Base-by-base conservation (phyloP, 2,329 filamentous ascomycete genomes). In the Aspergillus sp. region DNA sequence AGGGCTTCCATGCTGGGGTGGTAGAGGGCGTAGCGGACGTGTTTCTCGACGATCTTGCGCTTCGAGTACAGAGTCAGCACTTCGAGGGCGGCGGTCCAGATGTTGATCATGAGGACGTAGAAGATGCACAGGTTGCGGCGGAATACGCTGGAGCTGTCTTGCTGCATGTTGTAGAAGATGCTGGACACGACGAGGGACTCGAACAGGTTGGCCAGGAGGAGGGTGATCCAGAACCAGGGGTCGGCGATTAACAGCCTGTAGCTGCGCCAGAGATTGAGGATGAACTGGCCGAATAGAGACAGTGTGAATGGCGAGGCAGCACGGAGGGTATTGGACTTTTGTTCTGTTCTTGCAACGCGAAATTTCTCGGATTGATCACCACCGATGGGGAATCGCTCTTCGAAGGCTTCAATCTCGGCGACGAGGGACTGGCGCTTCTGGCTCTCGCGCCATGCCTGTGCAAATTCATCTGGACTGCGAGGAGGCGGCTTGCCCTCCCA, bases 1-100 rank as follows among this genome's bases (percentile, higher is more conserved):
- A 91, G 82, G 15, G 91, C 90, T 80, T 97, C 92, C 12, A 91
- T 89, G 8, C 89, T 92, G 0, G 93, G 91, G 68, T 96, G 93
- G 68, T 96, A 96, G 14, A 96, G 81, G n/a, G 92, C 91, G 70
- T 96, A 96, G 57, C 89, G 86, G 55, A 83, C 78, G 66, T 97
- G 93, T 72, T 96, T 96, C 71, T 96, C 91, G 59, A 97, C 90
- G 66, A 96, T 96, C 1, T 90, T 89, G 39, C 93, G 88, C 83
- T 96, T 91, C 1, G 90, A 85, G 70, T 95, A 96, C 5, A 96
- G 82, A 0, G 90, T 92, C 27, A 95, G 75, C 70, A 96, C 95
- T 81, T 86, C 60, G 0, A n/a, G 56, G 61, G 8, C 12, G 27
- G 55, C 41, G 55, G 76, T 52, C 27, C 27, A 31, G 27, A 31